Evolutionary conservation across 805 yeast species (phyloP), one percentile per base, ranked within the genome.

Genomic region (Candida ortonii): DNA sequence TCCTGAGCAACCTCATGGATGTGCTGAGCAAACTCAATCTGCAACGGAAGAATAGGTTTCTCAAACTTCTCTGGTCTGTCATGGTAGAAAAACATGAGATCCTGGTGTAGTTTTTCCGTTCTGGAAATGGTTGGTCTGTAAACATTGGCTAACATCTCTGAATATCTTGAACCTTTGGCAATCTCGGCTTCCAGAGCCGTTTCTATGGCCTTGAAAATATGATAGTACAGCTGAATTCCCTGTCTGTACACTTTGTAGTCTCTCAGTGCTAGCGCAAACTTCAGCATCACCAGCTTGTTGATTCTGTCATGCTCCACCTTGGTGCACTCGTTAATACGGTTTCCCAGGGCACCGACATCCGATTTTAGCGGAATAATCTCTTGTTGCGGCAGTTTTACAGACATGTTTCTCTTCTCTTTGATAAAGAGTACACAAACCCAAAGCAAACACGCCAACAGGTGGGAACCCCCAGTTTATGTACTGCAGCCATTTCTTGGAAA

Each of bases 271-370:
- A 84, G 60, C 3, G 87, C 86, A 43, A 85, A 69, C 59, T 80
- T 80, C 26, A 83, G 61, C 10, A 82, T 73, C 62, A 85, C 77
- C 52, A 76, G 61, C 43, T 80, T 80, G 56, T 84, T 76, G 35
- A 85, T 78, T 44, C 71, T 72, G 55, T 80, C 77, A 64, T 85
- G 95, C 18, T 70, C 67, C 12, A 66, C 60, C 42, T 79, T 68
- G 2, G 95, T 85, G 50, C 77, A 80, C 30, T 57, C 54, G 57
- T 85, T 85, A 52, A 86, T 85, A 55, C 95, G 67, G 68, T 86
- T 86, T 29, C 80, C 95, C 33, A 85, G 65, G 6, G 95, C 95
- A 16, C 89, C 95, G 12, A 79, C 64, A 54, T 85, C 95, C n/a
- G 74, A 72, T 36, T 81, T 80, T n/a, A 76, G 68, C 2, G 95